These are phyloP conservation scores for Xylaria sp. DNA, from an alignment of 2,329 filamentous ascomycete genomes.

Conservation along the genomic window DNA sequence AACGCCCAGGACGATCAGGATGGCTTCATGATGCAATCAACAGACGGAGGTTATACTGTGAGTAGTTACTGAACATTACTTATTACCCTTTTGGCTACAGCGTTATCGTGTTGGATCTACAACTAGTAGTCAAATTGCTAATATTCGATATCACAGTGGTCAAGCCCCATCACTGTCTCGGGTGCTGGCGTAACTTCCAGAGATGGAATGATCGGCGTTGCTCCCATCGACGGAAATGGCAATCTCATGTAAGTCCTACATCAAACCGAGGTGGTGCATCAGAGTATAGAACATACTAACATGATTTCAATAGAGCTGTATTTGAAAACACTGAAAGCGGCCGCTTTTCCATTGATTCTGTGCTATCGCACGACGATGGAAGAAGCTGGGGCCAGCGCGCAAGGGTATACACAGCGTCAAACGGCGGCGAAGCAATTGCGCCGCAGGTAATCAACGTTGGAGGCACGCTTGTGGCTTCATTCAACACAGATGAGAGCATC, in stretches of 20 bases:
- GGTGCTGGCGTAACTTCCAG: conserved; percentile 50
- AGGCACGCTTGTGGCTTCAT: conserved; percentile 54
- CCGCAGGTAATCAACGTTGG: conserved; percentile 57
- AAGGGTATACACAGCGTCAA: conserved; percentile 52
- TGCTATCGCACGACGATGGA: conserved; percentile 55
- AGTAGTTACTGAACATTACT: conserved; percentile 6
- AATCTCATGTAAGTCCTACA: conserved; percentile 50
- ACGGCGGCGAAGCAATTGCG: conserved; percentile 52
- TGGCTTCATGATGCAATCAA: conserved; percentile 53
- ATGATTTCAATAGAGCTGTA: conserved; percentile 46
- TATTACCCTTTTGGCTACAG: background rate
- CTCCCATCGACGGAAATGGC: conserved; percentile 43
- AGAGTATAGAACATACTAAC: conserved; percentile 1
- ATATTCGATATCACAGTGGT: conserved; percentile 31
- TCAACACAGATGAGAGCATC: conserved; percentile 58
- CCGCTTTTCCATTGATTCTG: conserved; percentile 52
- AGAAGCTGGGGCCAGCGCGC: conserved; percentile 52
- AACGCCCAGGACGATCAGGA: conserved; percentile 55
- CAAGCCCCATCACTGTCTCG: conserved; percentile 48
- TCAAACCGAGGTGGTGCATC: background rate
- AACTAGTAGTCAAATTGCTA: conserved; percentile 28
- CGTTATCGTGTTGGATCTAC: background rate
- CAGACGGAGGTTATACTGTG: conserved; percentile 52
- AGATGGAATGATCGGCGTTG: conserved; percentile 59
- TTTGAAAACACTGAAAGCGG: conserved; percentile 54